phyloP scores from a whole-genome alignment of 768 basidiomycete genomes.

The Phanerochaete carnosa region DNA sequence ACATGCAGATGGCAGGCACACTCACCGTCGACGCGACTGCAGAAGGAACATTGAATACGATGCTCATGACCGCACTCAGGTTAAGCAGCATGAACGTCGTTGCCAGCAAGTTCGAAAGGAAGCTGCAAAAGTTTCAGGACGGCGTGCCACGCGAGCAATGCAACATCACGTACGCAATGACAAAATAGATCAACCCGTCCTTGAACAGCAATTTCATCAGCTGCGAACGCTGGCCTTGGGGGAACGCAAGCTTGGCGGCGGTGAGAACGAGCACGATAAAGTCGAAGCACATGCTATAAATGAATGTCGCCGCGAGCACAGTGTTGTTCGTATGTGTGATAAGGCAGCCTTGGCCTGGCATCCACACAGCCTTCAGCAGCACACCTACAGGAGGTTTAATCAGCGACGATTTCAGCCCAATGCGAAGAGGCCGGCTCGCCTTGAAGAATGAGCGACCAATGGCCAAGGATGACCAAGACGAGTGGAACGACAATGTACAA shows the following conservation, averaged over 20 bases:
- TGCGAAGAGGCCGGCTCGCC: conserved; percentile 33
- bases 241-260: conserved; percentile 56
- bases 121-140: conserved; percentile 19
- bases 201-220: conserved; percentile 64
- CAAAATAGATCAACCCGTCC: conserved; percentile 70
- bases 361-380: conserved; percentile 57
- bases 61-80: conserved; percentile 68
- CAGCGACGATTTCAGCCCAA: neutral
- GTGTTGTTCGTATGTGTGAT: conserved; percentile 58
- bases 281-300: conserved; percentile 75
- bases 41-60: conserved; percentile 68
- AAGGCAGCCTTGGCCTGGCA: conserved; percentile 42
- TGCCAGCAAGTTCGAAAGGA: conserved; percentile 64
- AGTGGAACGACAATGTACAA: conserved; percentile 52
- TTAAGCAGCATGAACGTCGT: conserved; percentile 67
- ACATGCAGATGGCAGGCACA: neutral
- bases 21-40: conserved; percentile 63
- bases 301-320: conserved; percentile 62
- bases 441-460: conserved; percentile 70
- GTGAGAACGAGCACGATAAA: conserved; percentile 61
- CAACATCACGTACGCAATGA: conserved; percentile 46
- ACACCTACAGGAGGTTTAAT: conserved; percentile 36
- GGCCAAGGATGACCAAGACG: conserved; percentile 55
- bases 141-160: neutral
- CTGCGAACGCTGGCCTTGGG: conserved; percentile 43